These are phyloP conservation scores for Scedosporium aurantiacum DNA, from an alignment of 2,329 filamentous ascomycete genomes.

Conservation along the genomic window DNA sequence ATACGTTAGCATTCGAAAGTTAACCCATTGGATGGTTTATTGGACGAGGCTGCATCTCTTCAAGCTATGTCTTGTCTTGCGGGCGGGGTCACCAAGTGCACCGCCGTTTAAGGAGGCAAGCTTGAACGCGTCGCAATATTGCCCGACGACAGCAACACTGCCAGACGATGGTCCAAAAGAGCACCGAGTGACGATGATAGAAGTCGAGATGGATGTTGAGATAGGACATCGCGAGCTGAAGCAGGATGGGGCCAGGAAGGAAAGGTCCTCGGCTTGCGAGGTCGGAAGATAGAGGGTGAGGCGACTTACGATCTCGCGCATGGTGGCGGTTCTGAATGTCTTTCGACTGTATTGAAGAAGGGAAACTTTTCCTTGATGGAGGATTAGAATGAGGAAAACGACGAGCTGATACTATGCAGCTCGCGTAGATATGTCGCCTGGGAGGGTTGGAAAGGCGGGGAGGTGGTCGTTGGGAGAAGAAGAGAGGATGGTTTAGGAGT, in stretches of 20 bases:
- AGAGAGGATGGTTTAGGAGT: conserved; percentile 1
- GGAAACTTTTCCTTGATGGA: not conserved
- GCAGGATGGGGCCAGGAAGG: conserved; percentile 10
- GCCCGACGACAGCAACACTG: not conserved
- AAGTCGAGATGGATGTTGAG: not conserved
- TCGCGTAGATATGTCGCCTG: conserved; percentile 3
- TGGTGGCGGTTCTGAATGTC: conserved; percentile 28
- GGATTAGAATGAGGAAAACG: conserved; percentile 4
- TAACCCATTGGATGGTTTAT: not conserved
- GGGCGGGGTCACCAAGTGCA: conserved; percentile 3
- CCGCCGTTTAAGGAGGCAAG: not conserved
- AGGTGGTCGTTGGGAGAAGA: conserved; percentile 1
- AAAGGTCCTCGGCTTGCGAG: conserved; percentile 6
- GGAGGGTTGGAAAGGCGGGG: conserved; percentile 4
- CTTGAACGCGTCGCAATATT: conserved; percentile 27
- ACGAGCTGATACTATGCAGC: conserved; percentile 5
- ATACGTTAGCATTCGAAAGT: conserved; percentile 40
- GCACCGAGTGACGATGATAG: not conserved
- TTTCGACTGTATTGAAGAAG: conserved; percentile 14
- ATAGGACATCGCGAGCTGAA: not conserved
- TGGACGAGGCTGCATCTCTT: not conserved
- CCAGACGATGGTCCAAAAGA: not conserved
- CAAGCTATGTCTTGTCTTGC: not conserved
- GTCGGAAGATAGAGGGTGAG: conserved; percentile 7
- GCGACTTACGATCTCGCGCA: conserved; percentile 59